Percentiles rank a stretch among this genome's conserved stretches.
Evolutionary conservation across 2,329 filamentous ascomycete genomes (phyloP).

Genomic region (Emergomyces africanus): DNA sequence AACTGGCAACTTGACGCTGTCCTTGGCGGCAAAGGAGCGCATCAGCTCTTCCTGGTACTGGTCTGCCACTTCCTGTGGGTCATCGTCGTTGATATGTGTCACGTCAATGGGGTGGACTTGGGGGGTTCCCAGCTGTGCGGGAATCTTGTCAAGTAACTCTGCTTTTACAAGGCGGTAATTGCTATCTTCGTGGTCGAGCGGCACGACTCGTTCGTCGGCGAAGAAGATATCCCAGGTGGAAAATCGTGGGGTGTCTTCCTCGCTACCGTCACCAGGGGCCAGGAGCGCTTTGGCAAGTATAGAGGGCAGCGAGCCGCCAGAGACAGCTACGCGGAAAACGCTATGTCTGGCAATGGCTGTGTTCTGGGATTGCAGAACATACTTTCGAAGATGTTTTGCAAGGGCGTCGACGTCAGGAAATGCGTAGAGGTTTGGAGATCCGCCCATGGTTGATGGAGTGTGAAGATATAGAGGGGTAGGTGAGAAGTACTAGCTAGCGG

Average conservation of each 20-base stretch:
- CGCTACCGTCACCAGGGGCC: slow-evolving; percentile 34
- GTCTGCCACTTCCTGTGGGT: slow-evolving; percentile 85
- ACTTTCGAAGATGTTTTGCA: slow-evolving; percentile 63
- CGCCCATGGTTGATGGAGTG: slow-evolving; percentile 13
- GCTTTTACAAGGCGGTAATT: slow-evolving; percentile 83
- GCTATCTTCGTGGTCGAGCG: slow-evolving; percentile 82
- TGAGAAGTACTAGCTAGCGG: background rate
- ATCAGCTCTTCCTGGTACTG: slow-evolving; percentile 85
- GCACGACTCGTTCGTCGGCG: slow-evolving; percentile 90
- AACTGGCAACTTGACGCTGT: slow-evolving; percentile 86
- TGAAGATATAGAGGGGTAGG: slow-evolving; percentile 6
- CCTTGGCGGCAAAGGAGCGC: slow-evolving; percentile 72
- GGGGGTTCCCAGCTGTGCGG: slow-evolving; percentile 51
- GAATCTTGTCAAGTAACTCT: slow-evolving; percentile 82
- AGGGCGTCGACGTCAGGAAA: slow-evolving; percentile 60
- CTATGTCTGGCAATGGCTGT: slow-evolving; percentile 67
- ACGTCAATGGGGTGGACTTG: slow-evolving; percentile 68
- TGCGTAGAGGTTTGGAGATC: slow-evolving; percentile 56
- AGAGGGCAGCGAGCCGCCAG: slow-evolving; percentile 83
- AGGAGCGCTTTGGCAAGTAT: slow-evolving; percentile 78
- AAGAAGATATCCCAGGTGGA: slow-evolving; percentile 97
- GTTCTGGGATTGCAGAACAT: slow-evolving; percentile 71
- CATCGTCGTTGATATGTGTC: slow-evolving; percentile 54
- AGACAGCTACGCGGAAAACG: slow-evolving; percentile 83
- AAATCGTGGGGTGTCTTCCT: slow-evolving; percentile 58